Conservation (phyloP, 2,329 filamentous ascomycete species). For the Tolypocladium endophyticum region DNA sequence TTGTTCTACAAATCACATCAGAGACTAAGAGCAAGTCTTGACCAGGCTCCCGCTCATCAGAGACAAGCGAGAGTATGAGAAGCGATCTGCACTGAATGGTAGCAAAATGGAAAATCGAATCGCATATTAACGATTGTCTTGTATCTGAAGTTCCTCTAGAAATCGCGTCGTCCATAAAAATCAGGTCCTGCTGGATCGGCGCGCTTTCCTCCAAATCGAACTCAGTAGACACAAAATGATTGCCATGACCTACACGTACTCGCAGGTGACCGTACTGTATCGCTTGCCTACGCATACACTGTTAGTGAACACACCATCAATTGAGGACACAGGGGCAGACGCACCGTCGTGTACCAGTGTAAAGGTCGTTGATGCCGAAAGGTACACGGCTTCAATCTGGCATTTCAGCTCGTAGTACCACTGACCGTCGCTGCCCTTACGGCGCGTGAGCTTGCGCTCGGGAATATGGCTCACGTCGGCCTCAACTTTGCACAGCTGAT, state of each 20-base stretch:
- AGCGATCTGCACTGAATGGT: neutral
- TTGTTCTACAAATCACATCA: neutral
- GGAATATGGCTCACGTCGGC: conserved; percentile 31
- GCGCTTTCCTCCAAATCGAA: neutral
- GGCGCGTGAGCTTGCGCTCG: conserved; percentile 20
- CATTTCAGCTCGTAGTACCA: conserved; percentile 28
- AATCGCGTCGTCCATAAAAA: neutral
- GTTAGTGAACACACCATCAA: conserved; percentile 7
- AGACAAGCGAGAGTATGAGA: neutral
- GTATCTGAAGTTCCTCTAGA: neutral
- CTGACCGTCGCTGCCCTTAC: conserved; percentile 23
- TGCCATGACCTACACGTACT: conserved; percentile 23
- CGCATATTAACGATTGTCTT: neutral
- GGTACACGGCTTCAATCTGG: conserved; percentile 30
- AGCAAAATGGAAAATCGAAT: neutral
- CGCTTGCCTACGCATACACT: conserved; percentile 18
- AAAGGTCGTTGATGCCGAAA: conserved; percentile 30
- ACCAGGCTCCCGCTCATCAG: neutral
- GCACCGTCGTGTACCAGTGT: conserved; percentile 31
- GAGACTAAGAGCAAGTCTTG: neutral
- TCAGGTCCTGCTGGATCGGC: neutral
- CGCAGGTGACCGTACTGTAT: conserved; percentile 30
- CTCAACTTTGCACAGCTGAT: conserved; percentile 23
- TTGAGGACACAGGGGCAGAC: conserved; percentile 1
- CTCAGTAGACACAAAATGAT: neutral